Evolutionary conservation across 2,329 filamentous ascomycete species (phyloP).

Genomic region (Dendryphion nanum): DNA sequence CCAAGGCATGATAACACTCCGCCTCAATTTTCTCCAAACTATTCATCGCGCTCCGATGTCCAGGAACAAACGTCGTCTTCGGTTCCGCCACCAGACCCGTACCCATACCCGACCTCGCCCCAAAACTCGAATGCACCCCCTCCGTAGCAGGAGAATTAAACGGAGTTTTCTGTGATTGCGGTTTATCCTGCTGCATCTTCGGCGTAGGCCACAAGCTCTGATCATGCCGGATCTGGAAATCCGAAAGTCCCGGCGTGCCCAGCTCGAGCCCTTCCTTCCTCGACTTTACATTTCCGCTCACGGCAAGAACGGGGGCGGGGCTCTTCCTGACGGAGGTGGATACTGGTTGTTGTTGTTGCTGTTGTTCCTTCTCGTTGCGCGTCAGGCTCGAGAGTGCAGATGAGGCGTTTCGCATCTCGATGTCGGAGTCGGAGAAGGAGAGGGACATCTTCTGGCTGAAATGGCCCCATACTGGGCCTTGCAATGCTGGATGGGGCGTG

Average conservation of each 20-base stretch:
- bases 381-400: no score
- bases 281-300: conserved; percentile 15
- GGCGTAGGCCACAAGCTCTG: conserved; percentile 13
- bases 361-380: no score
- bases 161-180: not conserved
- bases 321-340: conserved; percentile 11
- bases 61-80: conserved; percentile 16
- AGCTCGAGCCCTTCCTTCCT: conserved; percentile 24
- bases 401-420: no score
- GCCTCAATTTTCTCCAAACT: conserved; percentile 31
- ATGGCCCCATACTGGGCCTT: not conserved
- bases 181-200: conserved; percentile 17
- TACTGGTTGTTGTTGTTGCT: conserved; percentile 3
- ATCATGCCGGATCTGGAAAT: conserved; percentile 14
- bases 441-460: not conserved
- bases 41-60: conserved; percentile 23
- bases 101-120: not conserved
- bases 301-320: conserved; percentile 15
- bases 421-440: not conserved
- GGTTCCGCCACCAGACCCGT: no score
- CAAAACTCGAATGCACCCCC: no score
- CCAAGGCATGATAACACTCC: conserved; percentile 30
- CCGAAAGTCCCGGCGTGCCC: conserved; percentile 4
- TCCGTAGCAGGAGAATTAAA: not conserved
- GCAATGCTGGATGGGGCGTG: not conserved